phyloP scores from a whole-genome alignment of 73 alveolate species.

The Symbiodinium pilosum region DNA sequence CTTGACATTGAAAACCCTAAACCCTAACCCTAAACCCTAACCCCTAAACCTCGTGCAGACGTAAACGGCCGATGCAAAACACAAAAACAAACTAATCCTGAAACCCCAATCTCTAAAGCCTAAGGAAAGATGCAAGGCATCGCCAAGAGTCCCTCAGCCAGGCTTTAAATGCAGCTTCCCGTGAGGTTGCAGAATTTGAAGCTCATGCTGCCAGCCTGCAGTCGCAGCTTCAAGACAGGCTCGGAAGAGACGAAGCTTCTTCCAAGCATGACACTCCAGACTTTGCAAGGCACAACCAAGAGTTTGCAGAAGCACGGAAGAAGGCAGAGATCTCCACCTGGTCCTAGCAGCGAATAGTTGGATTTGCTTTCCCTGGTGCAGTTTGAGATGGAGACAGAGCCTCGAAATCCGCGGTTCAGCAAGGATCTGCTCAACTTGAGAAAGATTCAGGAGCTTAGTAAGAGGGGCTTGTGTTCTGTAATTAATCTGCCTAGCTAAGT shows the following conservation, averaged over 20 bases:
- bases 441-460: slow-evolving; percentile 55
- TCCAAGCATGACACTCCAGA: neutral
- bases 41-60: too few species aligned
- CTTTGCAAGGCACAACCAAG: slow-evolving; percentile 90
- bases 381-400: slow-evolving; percentile 92
- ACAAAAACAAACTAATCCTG: too few species aligned
- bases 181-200: slow-evolving; percentile 90
- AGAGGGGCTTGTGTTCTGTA: too few species aligned
- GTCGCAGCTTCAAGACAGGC: slow-evolving; percentile 93
- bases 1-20: too few species aligned
- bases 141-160: too few species aligned
- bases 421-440: slow-evolving; percentile 86
- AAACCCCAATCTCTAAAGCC: too few species aligned
- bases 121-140: too few species aligned
- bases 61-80: too few species aligned
- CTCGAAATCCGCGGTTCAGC: slow-evolving; percentile 93
- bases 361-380: neutral
- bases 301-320: slow-evolving; percentile 89
- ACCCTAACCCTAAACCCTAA: too few species aligned
- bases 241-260: neutral
- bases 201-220: slow-evolving; percentile 92
- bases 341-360: too few species aligned
- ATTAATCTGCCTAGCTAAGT: neutral
- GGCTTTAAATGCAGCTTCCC: too few species aligned
- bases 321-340: slow-evolving; percentile 62